phyloP scores from a whole-genome alignment of 139 green algal species.

The Asterochloris erici region DNA sequence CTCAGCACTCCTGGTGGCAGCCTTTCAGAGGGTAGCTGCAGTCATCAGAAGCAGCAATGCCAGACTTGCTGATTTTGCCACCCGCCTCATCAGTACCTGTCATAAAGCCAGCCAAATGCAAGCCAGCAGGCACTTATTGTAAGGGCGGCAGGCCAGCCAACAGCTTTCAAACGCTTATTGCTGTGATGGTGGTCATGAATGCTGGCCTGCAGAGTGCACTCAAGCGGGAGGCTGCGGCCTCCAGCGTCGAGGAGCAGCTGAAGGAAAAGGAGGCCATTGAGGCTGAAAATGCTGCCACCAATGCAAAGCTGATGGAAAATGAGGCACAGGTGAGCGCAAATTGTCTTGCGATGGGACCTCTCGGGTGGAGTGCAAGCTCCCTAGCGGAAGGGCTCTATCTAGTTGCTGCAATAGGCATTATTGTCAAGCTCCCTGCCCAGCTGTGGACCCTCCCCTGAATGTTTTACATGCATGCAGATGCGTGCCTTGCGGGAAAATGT shows the following conservation, averaged over 20 bases:
- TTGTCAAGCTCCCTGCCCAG: background rate
- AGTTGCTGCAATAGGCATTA: background rate
- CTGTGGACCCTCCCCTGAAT: background rate
- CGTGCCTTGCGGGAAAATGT: slow-evolving; percentile 37
- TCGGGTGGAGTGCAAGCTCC: no score
- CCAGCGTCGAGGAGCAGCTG: slow-evolving; percentile 66
- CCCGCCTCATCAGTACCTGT: background rate
- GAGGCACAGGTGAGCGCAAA: slow-evolving; percentile 49
- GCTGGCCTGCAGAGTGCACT: slow-evolving; percentile 49
- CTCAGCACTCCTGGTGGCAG: no score
- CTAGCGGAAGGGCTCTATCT: no score
- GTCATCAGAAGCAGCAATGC: background rate
- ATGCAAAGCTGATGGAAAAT: slow-evolving; percentile 64
- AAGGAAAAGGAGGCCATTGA: slow-evolving; percentile 71
- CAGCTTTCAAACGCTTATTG: no score
- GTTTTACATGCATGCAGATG: slow-evolving; percentile 19
- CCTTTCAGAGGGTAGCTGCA: no score
- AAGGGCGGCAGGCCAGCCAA: background rate
- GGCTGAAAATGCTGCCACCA: slow-evolving; percentile 66
- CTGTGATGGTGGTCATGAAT: background rate
- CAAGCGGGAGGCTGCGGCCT: slow-evolving; percentile 68
- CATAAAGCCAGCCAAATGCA: background rate
- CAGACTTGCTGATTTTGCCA: background rate
- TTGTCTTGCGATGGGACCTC: no score
- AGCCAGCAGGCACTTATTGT: background rate